Evolutionary conservation across 495 filamentous ascomycete species (phyloP).

Genomic region (Penicillium lividum): DNA sequence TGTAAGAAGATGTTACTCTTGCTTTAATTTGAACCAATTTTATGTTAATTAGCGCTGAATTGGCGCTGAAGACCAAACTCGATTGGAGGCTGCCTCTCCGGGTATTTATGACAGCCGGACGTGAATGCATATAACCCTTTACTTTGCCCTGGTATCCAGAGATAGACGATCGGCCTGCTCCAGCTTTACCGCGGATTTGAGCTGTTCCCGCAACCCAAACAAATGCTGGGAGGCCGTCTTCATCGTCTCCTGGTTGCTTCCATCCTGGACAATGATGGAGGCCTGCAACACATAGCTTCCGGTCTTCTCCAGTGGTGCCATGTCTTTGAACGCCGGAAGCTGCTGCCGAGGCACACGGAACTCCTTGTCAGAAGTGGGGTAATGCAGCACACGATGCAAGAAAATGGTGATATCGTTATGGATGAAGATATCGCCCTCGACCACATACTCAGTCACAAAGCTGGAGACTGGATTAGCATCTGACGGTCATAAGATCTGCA

Average conservation of each 20-base stretch:
- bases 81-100: slow-evolving; percentile 29
- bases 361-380: slow-evolving; percentile 29
- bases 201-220: slow-evolving; percentile 57
- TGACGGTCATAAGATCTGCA: slow-evolving; percentile 16
- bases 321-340: slow-evolving; percentile 36
- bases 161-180: slow-evolving; percentile 63
- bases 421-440: slow-evolving; percentile 51
- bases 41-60: too few species aligned
- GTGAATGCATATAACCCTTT: slow-evolving; percentile 7
- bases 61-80: slow-evolving; percentile 1
- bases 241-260: slow-evolving; percentile 54
- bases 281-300: slow-evolving; percentile 55
- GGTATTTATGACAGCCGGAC: slow-evolving; percentile 24
- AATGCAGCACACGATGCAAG: slow-evolving; percentile 49
- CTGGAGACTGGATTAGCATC: slow-evolving; percentile 30
- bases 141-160: slow-evolving; percentile 64
- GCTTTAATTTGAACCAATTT: neutral
- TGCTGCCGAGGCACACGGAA: slow-evolving; percentile 31
- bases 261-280: slow-evolving; percentile 50
- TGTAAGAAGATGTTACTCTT: neutral
- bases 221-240: slow-evolving; percentile 59
- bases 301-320: slow-evolving; percentile 46
- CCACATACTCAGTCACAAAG: slow-evolving; percentile 49
- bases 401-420: slow-evolving; percentile 50
- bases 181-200: slow-evolving; percentile 66